These are phyloP conservation scores for Adansonia rubrostipa DNA, from an alignment of 441 rosid genomes.

Conservation along the genomic window DNA sequence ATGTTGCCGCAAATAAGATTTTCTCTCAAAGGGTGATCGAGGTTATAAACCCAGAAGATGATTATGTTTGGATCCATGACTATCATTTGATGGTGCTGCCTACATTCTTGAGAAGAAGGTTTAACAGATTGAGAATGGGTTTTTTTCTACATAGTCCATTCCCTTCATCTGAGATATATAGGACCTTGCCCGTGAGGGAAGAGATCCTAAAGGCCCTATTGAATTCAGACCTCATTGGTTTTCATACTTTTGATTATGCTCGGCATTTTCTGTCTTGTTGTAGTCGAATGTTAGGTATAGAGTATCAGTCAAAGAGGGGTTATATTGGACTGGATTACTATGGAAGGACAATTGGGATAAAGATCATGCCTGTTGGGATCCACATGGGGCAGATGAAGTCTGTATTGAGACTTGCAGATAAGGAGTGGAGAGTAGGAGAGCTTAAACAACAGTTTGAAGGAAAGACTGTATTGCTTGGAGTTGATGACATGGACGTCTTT, in stretches of 20 bases:
- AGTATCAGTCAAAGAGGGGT: conserved; percentile 81
- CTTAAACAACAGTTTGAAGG: conserved; percentile 77
- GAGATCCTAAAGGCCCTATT: conserved; percentile 75
- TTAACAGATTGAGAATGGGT: conserved; percentile 76
- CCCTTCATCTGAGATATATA: conserved; percentile 82
- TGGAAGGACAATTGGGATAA: conserved; percentile 81
- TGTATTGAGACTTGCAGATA: conserved; percentile 65
- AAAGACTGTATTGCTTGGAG: conserved; percentile 71
- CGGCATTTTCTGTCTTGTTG: conserved; percentile 83
- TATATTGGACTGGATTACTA: conserved; percentile 77
- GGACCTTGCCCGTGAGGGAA: conserved; percentile 80
- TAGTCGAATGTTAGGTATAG: conserved; percentile 75
- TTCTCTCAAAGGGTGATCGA: conserved; percentile 77
- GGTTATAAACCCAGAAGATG: conserved; percentile 79
- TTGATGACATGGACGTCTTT: conserved; percentile 83
- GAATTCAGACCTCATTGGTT: conserved; percentile 79
- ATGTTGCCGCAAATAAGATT: conserved; percentile 75
- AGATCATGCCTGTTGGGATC: conserved; percentile 83
- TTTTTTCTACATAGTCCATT: conserved; percentile 79
- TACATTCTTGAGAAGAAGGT: conserved; percentile 70
- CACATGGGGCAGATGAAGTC: conserved; percentile 83
- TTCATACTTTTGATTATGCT: conserved; percentile 83
- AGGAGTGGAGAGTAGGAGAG: conserved; percentile 76
- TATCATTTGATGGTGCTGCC: conserved; percentile 88
- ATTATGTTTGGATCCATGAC: conserved; percentile 81